phyloP scores from a whole-genome alignment of 2,329 filamentous ascomycete genomes.

The Cytospora mali region DNA sequence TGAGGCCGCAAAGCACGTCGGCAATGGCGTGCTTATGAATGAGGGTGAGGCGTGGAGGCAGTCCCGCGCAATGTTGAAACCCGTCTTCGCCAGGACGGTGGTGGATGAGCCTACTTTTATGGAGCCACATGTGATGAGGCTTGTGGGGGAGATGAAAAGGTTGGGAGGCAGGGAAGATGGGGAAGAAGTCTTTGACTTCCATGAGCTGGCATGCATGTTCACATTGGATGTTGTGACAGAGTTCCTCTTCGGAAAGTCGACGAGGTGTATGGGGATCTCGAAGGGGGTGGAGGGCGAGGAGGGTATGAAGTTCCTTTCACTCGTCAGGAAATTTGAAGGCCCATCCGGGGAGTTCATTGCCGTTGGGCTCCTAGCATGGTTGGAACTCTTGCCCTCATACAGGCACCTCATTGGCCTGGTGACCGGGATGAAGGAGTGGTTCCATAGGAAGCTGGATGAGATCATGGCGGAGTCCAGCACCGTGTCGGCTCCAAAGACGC shows the following conservation, averaged over 20 bases:
- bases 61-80: slow-evolving; percentile 19
- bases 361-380: slow-evolving; percentile 19
- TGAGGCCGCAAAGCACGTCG: slow-evolving; percentile 26
- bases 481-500: background rate
- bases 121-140: slow-evolving; percentile 23
- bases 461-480: slow-evolving; percentile 10
- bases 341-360: slow-evolving; percentile 24
- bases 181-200: slow-evolving; percentile 15
- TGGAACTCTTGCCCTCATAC: slow-evolving; percentile 12
- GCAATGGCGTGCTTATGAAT: slow-evolving; percentile 24
- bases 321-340: slow-evolving; percentile 23
- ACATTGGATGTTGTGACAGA: slow-evolving; percentile 26
- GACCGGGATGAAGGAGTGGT: slow-evolving; percentile 26
- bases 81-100: slow-evolving; percentile 10
- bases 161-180: background rate
- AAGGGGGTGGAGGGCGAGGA: background rate
- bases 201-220: slow-evolving; percentile 19
- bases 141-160: slow-evolving; percentile 6
- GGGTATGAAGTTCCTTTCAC: slow-evolving; percentile 13
- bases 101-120: slow-evolving; percentile 17
- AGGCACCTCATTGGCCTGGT: slow-evolving; percentile 13
- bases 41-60: slow-evolving; percentile 24
- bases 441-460: slow-evolving; percentile 15
- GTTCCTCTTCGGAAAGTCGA: slow-evolving; percentile 26
- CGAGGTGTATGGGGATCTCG: slow-evolving; percentile 3